Conservation (phyloP, 768 basidiomycete genomes). For the Russula brevipes region DNA sequence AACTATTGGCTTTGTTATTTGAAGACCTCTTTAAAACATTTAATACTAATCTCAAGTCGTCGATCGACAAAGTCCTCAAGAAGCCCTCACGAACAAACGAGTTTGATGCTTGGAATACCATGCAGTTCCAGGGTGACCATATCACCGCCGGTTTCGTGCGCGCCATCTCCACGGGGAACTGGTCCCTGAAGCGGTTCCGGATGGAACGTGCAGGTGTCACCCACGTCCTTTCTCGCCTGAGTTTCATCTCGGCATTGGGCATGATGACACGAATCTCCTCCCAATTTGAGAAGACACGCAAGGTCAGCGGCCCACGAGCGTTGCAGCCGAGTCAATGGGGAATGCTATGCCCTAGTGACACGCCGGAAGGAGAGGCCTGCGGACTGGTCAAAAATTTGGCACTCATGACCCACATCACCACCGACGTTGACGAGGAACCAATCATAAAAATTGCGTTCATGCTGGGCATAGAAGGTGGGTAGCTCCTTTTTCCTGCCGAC, state of each 20-base stretch:
- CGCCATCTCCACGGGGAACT: constrained; percentile 98
- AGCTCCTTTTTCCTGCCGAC: background rate
- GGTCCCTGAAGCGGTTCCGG: constrained; percentile 98
- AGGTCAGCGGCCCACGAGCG: constrained; percentile 95
- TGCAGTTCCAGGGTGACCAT: constrained; percentile 95
- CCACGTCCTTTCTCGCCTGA: constrained; percentile 90
- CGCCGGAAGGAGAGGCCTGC: constrained; percentile 99
- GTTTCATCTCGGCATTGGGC: constrained; percentile 94
- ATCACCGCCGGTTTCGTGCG: constrained; percentile 94
- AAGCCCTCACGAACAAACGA: constrained; percentile 92
- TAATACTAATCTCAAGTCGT: constrained; percentile 89
- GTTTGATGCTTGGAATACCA: constrained; percentile 90
- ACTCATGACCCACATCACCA: constrained; percentile 99
- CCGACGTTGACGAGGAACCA: constrained; percentile 95
- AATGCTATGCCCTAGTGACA: constrained; percentile 95
- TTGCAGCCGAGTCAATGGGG: constrained; percentile 99
- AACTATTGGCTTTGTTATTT: constrained; percentile 90
- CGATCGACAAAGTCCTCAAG: constrained; percentile 96
- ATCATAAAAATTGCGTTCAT: constrained; percentile 85
- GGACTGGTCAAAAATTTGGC: constrained; percentile 98
- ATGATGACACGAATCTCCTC: constrained; percentile 99
- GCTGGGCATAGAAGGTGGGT: constrained; percentile 92
- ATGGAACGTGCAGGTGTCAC: constrained; percentile 99
- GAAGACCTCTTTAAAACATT: constrained; percentile 99
- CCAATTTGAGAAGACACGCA: constrained; percentile 98